Base-by-base conservation (phyloP, 148 eudicot species). In the Hydrangea macrophylla region DNA sequence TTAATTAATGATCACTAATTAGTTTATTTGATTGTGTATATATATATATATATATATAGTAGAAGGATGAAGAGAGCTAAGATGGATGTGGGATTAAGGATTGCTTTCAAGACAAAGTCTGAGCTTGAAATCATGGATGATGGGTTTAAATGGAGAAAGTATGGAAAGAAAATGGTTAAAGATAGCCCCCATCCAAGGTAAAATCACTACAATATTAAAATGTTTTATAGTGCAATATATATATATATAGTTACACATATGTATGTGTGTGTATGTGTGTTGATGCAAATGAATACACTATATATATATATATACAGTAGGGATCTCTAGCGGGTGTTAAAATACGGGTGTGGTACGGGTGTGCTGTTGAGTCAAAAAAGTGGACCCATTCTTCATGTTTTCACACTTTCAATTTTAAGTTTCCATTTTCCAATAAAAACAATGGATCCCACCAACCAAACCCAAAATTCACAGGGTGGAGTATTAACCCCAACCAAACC, bases 141-240 rank as follows among this genome's bases (percentile, higher is more conserved):
- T 44, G 67, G 67, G n/a, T 63, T 26, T 63, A 63, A 44, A n/a
- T 63, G 67, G 67, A 63, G 67, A 28, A 63, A 63, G 28, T 63
- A 63, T 45, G 67, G 67, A 25, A 63, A 48, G 67, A 63, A 63
- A 36, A 63, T 4, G 23, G 67, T 63, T 28, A 63, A 63, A 45
- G 30, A 27, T n/a, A 63, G 55, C 37, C 67, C 55, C 9, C 15
- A 63, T 63, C 55, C 54, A 44, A 63, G 67, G 67, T 63, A 63
- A 63, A 62, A 24, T 22, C 37, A 10, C 28, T 9, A 30, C 31
- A 23, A 9, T 18, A 55, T 55, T 17, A 8, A 55, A 24, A 31
- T 24, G 24, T 25, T 3, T 55, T 6, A 24, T 23, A 55, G 31
- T 55, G 58, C 24, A 15, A 32, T 17, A n/a, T n/a, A n/a, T n/a